Percentiles rank a stretch among this genome's conserved stretches.
phyloP scores from a whole-genome alignment of 1,284 basidiomycete species.

The Rhodofomes roseus region DNA sequence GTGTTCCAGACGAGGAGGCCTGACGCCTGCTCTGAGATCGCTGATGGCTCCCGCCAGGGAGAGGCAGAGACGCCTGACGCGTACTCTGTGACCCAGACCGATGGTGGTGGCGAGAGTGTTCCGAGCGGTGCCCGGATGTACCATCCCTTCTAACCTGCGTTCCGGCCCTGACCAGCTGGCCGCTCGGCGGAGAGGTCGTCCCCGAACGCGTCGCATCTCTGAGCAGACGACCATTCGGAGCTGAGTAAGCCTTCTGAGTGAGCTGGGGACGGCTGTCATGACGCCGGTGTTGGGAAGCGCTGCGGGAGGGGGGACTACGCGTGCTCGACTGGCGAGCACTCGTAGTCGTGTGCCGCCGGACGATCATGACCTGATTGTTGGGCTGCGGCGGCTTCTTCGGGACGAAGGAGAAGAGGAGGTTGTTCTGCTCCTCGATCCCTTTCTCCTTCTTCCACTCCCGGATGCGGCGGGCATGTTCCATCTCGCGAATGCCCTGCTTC shows the following conservation, averaged over 20 bases:
- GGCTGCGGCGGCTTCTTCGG: not conserved
- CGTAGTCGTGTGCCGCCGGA: not conserved
- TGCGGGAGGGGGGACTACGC: not conserved
- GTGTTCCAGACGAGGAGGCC: not conserved
- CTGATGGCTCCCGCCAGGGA: not conserved
- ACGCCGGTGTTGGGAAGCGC: not conserved
- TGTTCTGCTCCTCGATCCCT: not conserved
- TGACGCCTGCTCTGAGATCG: not conserved
- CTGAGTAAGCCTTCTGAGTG: not conserved
- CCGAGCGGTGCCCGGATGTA: not conserved
- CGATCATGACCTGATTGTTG: not conserved
- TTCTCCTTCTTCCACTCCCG: slow-evolving; percentile 20
- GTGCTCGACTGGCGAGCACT: not conserved
- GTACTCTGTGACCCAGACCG: not conserved
- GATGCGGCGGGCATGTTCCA: slow-evolving; percentile 29
- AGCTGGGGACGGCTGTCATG: not conserved
- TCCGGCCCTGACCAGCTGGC: not conserved
- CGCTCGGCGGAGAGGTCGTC: not conserved
- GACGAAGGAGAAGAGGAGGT: slow-evolving; percentile 4
- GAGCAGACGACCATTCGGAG: not conserved
- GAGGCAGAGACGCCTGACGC: not conserved
- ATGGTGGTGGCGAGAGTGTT: not conserved
- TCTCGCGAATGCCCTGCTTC: slow-evolving; percentile 39
- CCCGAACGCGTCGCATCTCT: not conserved
- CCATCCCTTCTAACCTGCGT: not conserved